Conservation (phyloP, 352 stramenopile species). For the Pythium phragmiticola region DNA sequence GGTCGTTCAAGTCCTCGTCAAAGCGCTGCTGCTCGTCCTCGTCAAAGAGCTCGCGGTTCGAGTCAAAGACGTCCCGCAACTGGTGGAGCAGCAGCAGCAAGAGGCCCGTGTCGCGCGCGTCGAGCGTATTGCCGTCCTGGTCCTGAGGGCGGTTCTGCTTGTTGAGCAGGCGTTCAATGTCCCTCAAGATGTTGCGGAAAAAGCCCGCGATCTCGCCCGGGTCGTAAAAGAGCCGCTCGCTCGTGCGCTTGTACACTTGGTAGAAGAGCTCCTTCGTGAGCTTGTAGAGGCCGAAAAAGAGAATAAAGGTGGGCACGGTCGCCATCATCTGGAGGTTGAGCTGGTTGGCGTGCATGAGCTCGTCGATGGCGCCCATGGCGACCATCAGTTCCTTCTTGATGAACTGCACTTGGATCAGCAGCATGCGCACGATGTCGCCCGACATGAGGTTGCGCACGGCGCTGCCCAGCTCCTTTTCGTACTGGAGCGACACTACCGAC, state of each 20-base stretch:
- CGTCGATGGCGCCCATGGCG: conserved; percentile 83
- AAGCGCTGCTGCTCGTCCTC: conserved; percentile 83
- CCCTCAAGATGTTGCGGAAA: conserved; percentile 74
- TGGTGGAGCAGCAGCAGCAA: conserved; percentile 77
- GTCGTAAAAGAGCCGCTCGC: conserved; percentile 77
- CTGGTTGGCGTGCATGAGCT: conserved; percentile 87
- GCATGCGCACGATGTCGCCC: conserved; percentile 84
- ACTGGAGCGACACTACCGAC: conserved; percentile 45
- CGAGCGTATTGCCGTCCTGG: conserved; percentile 40
- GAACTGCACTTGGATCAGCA: conserved; percentile 87
- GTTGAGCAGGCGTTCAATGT: conserved; percentile 85
- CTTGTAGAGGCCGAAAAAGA: conserved; percentile 73
- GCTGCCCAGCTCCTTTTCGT: conserved; percentile 45
- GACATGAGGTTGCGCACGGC: conserved; percentile 80
- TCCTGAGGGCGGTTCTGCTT: conserved; percentile 58
- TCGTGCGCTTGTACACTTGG: conserved; percentile 78
- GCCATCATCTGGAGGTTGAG: conserved; percentile 85
- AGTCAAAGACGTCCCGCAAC: conserved; percentile 74
- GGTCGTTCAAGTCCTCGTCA: conserved; percentile 78
- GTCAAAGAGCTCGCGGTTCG: conserved; percentile 64
- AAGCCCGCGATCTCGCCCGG: conserved; percentile 70
- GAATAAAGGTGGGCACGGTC: conserved; percentile 81
- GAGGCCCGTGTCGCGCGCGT: conserved; percentile 65
- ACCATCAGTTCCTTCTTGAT: conserved; percentile 91
- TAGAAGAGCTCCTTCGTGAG: conserved; percentile 52